Base-by-base conservation (phyloP, 129 eudicot genomes). In the Saussurea involucrata region DNA sequence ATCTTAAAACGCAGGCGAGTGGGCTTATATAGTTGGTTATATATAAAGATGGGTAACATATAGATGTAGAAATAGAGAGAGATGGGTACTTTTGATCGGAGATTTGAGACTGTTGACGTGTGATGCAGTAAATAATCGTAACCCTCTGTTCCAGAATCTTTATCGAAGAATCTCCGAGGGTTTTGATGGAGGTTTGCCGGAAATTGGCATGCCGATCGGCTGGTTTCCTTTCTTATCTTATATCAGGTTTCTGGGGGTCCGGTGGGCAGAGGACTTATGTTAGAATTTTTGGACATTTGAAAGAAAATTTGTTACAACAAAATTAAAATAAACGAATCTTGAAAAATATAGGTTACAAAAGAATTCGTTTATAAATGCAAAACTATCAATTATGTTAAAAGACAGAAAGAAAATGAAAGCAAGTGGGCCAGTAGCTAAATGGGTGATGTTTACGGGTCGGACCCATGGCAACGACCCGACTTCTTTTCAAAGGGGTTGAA, bases 391-490 rank as follows among this genome's bases (percentile, higher is more conserved):
- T 1, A 53, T n/a, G 22, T 53, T 53, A 40, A 0, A 40, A 12
- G 12, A 40, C 4, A n/a, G 61, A 53, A n/a, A 53, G 61, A 53
- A 53, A 53, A 17, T 53, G 61, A 53, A 17, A 53, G 13, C 3
- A 20, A 29, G 42, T 34, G 83, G 72, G 36, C 37, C 66, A 58
- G 49, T 2, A n/a, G 29, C 25, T 34, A 12, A 33, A 66, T 8
- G 37, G 8, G 33, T 36, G 10, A 32, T 24, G 6, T n/a, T 1
- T 10, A 18, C 70, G 66, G 72, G 49, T 24, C 44, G 32, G 76
- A 53, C 69, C 78, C 82, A 42, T 42, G 8, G 69, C 63, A 76
- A 68, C 80, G 70, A 81, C 76, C 80, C 80, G 66, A 28, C 71
- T 31, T 22, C 55, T 22, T 65, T 31, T 15, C 68, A 33, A 75